phyloP scores from a whole-genome alignment of 306 rosid genomes.

The Trifolium pratense region DNA sequence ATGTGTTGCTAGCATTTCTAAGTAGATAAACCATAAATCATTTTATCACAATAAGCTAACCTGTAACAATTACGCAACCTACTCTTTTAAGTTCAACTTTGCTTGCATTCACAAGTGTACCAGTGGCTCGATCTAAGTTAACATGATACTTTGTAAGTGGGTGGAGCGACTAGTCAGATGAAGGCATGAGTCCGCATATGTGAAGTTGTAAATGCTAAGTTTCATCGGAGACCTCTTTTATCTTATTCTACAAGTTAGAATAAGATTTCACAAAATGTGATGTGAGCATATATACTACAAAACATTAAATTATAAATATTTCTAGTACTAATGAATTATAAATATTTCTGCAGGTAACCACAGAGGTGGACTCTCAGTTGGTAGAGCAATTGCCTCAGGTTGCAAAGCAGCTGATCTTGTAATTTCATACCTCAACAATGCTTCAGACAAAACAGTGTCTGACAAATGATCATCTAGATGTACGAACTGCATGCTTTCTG shows the following conservation, averaged over 20 bases:
- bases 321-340: conserved; percentile 19
- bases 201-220: conserved; percentile 20
- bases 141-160: not conserved
- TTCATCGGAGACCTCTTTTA: conserved; percentile 1
- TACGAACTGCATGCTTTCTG: conserved; percentile 20
- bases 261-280: not conserved
- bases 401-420: conserved; percentile 91
- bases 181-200: conserved; percentile 3
- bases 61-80: not conserved
- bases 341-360: conserved; percentile 69
- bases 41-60: not conserved
- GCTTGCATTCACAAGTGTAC: conserved; percentile 6
- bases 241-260: not conserved
- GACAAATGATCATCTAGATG: conserved; percentile 40
- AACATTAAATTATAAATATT: conserved; percentile 8
- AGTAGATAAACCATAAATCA: not conserved
- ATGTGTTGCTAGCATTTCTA: not conserved
- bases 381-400: conserved; percentile 85
- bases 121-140: conserved; percentile 1
- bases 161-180: conserved; percentile 17
- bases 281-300: conserved; percentile 22
- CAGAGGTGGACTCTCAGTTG: conserved; percentile 87
- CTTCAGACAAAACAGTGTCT: conserved; percentile 48
- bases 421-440: conserved; percentile 72
- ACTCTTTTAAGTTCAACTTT: not conserved